Conservation (phyloP, 2,329 filamentous ascomycete species). For the Neurospora sp. region DNA sequence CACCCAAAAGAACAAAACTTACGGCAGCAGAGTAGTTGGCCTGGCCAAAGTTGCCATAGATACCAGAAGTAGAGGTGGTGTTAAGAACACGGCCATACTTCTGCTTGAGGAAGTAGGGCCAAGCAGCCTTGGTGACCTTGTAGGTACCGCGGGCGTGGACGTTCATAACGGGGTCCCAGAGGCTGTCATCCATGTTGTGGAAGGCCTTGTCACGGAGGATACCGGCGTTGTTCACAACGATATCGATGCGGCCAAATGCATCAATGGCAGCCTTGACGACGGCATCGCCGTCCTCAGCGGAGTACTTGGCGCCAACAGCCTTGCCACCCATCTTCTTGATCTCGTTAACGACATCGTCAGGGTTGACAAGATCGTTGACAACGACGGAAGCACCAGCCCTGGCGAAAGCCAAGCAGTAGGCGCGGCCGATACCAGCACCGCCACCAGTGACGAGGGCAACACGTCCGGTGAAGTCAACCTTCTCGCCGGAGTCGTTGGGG, state of each 20-base stretch:
- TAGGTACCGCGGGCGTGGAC: slow-evolving; percentile 93
- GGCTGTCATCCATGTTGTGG: slow-evolving; percentile 88
- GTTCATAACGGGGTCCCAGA: slow-evolving; percentile 86
- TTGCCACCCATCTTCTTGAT: slow-evolving; percentile 84
- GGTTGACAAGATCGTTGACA: slow-evolving; percentile 92
- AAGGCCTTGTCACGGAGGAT: slow-evolving; percentile 98
- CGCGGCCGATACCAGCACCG: slow-evolving; percentile 81
- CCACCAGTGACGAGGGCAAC: slow-evolving; percentile 83
- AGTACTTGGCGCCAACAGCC: slow-evolving; percentile 86
- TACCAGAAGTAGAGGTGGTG: slow-evolving; percentile 92
- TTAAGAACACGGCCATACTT: slow-evolving; percentile 97
- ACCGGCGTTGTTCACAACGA: slow-evolving; percentile 95
- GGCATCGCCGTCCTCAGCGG: slow-evolving; percentile 81
- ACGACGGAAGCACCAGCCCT: slow-evolving; percentile 76
- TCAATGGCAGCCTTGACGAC: slow-evolving; percentile 93
- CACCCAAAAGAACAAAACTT: slow-evolving; percentile 27
- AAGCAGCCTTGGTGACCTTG: slow-evolving; percentile 93
- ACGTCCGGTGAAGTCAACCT: slow-evolving; percentile 71
- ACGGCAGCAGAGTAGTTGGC: slow-evolving; percentile 90
- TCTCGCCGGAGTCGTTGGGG: slow-evolving; percentile 60
- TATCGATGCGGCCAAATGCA: slow-evolving; percentile 84
- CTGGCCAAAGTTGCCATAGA: slow-evolving; percentile 98
- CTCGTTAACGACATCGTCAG: slow-evolving; percentile 81
- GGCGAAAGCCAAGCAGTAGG: slow-evolving; percentile 77
- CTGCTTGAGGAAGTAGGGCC: slow-evolving; percentile 96